Base-by-base conservation (phyloP, 2,329 filamentous ascomycete genomes). In the Bipolaris gigantea region DNA sequence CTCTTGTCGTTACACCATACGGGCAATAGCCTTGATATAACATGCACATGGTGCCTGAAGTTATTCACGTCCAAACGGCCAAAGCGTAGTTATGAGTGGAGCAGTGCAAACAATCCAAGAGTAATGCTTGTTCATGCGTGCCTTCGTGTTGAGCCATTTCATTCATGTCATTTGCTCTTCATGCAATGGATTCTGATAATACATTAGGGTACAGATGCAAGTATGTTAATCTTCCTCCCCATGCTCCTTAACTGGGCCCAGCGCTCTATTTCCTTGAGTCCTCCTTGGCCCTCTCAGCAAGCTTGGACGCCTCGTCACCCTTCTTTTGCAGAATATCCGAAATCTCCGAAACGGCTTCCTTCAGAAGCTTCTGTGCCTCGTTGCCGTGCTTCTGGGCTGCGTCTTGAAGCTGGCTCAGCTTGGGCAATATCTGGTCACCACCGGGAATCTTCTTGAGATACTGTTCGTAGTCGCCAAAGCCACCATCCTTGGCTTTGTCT, bases 301-400 rank as follows among this genome's bases (percentile, higher is more conserved):
- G 42, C 47, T 68, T 56, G 11, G 64, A 48, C 21, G 70, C 71
- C 60, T 72, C 66, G 18, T 68, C 65, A 15, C 70, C 61, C 57
- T 64, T 70, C 66, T 71, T 73, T 61, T 69, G 70, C 41, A 74
- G 53, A 9, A 74, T 56, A 34, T 72, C 66, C 4, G 63, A 65
- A 36, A 74, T 72, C 62, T 74, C 71, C 3, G 59, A 61, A 7
- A 75, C 62, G 4, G 73, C 87, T 69, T 89, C 86, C 74, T 85
- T 85, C 47, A 89, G 72, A 34, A 91, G 77, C 73, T 85, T 82
- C 77, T 90, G 83, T 2, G 87, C 87, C 71, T 91, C 86, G 5
- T 85, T 79, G 45, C 83, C 85, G 70, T 89, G 85, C 76, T 89
- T 85, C 63, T 87, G 79, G 0, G 85, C 85, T 13, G 88, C 78